phyloP scores from a whole-genome alignment of 192 early-diverging fungal genomes.

The Jimgerdemannia lactiflua region DNA sequence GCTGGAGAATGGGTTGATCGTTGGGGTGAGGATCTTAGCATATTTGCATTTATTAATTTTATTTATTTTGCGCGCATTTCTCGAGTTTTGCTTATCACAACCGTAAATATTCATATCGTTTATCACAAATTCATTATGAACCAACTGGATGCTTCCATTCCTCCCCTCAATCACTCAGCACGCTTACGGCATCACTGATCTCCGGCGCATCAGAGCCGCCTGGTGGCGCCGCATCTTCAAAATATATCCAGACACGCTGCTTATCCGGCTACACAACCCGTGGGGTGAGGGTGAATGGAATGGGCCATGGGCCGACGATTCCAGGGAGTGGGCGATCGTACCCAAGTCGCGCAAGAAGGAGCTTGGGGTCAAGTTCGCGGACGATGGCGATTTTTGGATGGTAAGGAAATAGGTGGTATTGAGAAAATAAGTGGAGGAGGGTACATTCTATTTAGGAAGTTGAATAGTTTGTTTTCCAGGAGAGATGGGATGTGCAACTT shows the following conservation, averaged over 20 bases:
- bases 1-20: slow-evolving; percentile 15
- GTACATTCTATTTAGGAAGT: no score
- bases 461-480: no score
- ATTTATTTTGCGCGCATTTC: not conserved
- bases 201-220: slow-evolving; percentile 23
- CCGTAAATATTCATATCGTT: no score
- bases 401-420: slow-evolving; percentile 16
- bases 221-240: slow-evolving; percentile 21
- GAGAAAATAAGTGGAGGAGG: not conserved
- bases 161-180: slow-evolving; percentile 14
- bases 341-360: slow-evolving; percentile 27
- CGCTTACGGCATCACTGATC: slow-evolving; percentile 35
- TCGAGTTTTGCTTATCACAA: no score
- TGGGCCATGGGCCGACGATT: slow-evolving; percentile 37
- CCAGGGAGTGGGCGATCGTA: slow-evolving; percentile 34
- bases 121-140: no score
- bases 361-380: slow-evolving; percentile 20
- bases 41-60: not conserved
- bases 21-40: slow-evolving; percentile 14
- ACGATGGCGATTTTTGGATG: slow-evolving; percentile 48
- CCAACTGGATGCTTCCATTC: no score
- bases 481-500: no score
- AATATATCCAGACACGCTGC: slow-evolving; percentile 1
- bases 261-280: slow-evolving; percentile 40
- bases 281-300: slow-evolving; percentile 34